Evolutionary conservation across 176 grass and related monocot species (phyloP), one percentile per base, ranked within the genome.

Genomic region (Elymus sibiricus): DNA sequence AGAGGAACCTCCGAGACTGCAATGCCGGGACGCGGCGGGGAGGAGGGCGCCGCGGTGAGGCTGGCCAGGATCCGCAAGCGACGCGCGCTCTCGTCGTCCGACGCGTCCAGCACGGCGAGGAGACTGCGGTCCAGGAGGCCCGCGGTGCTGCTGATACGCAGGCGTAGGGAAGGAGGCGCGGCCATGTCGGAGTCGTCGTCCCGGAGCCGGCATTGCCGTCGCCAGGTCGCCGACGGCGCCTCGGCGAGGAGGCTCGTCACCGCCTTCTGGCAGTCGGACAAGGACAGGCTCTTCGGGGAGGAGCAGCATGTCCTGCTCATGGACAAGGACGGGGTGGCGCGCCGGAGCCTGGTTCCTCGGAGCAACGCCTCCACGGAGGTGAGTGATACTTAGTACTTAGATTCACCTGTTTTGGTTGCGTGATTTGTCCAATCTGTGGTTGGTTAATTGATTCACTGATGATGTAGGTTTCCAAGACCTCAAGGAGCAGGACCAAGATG

Each of bases 181-280:
- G 82, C 58, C 85, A 91, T 92, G 81, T 90, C 90, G 75, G 90
- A 85, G 79, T 85, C 83, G 58, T 74, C 86, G 59, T 73, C 90
- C 35, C 74, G 84, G 69, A 81, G 89, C 77, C 83, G 49, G 64
- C 84, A 68, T 83, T 91, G 51, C 82, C 27, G 74, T 21, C 58
- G 65, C 47, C 76, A 28, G 64, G 63, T 12, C 34, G 63, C 70
- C 4, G 82, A 83, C 26, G 78, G 74, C 13, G 79, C 87, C 64
- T 70, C 95, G 8, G 92, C 90, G 34, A 79, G 92, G 89, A 94
- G 90, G 86, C 92, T 95, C 26, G 95, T 90, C 63, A 85, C 70
- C 84, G 88, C 89, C 16, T 88, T 94, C 85, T 97, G 95, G 95
- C 83, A 91, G 86, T 42, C 90, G 44, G 92, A 91, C 72, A 88